A percentile compares a stretch with the other conserved stretches of the same genome.
These are phyloP conservation scores for Rhodosporidiobolus odoratus DNA, from an alignment of 768 basidiomycete species.

Conservation along the genomic window DNA sequence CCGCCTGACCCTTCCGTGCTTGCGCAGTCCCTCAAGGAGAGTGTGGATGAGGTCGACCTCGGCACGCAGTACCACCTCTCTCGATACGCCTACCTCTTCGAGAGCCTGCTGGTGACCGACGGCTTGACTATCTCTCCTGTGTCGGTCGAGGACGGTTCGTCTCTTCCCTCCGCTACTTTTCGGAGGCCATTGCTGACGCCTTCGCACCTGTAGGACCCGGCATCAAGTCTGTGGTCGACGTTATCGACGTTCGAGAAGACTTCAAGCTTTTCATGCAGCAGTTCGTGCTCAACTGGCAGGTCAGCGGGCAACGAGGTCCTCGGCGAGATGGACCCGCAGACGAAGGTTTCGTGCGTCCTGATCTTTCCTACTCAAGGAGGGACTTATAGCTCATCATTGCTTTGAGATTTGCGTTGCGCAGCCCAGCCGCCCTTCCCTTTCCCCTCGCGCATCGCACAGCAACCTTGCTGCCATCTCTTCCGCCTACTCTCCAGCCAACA, in stretches of 20 bases:
- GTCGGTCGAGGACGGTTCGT: slow-evolving; percentile 59
- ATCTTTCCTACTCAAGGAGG: background rate
- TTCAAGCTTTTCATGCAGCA: slow-evolving; percentile 98
- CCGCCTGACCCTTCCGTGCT: background rate
- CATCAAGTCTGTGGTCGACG: slow-evolving; percentile 77
- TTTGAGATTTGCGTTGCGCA: slow-evolving; percentile 27
- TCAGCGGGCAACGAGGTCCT: slow-evolving; percentile 57
- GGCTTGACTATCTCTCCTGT: slow-evolving; percentile 73
- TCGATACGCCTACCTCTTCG: slow-evolving; percentile 88
- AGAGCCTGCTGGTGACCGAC: slow-evolving; percentile 81
- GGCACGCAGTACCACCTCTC: slow-evolving; percentile 97
- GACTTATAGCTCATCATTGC: background rate
- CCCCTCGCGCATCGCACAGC: slow-evolving; percentile 35
- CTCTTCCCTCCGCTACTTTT: background rate
- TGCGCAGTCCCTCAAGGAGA: slow-evolving; percentile 78
- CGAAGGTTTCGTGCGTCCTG: slow-evolving; percentile 71
- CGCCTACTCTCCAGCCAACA: slow-evolving; percentile 1
- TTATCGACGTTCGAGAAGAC: slow-evolving; percentile 88
- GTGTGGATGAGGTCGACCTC: slow-evolving; percentile 89
- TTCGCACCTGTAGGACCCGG: slow-evolving; percentile 55
- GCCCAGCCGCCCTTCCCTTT: slow-evolving; percentile 38
- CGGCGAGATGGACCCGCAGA: slow-evolving; percentile 81
- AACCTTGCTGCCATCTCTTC: slow-evolving; percentile 18
- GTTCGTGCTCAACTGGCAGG: slow-evolving; percentile 80
- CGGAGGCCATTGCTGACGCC: background rate